Percentiles rank a stretch among this genome's conserved stretches.
phyloP scores from a whole-genome alignment of 306 rosid species.

The Pachyrhizus erosus region DNA sequence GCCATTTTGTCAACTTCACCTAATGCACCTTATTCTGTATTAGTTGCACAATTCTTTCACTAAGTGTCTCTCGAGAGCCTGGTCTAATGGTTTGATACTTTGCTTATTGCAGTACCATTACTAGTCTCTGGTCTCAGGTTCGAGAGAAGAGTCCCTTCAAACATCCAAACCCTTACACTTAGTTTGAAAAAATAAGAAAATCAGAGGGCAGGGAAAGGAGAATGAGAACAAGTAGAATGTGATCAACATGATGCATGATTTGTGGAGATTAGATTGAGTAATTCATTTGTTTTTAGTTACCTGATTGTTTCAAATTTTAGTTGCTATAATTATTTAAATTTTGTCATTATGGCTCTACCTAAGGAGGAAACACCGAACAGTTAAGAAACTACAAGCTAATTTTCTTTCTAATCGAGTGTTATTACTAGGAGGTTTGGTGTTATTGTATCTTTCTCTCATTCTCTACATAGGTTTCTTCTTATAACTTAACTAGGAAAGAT shows the following conservation, averaged over 20 bases:
- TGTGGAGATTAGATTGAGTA: neutral
- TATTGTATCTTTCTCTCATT: neutral
- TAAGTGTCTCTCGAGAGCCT: too few relatives aligned
- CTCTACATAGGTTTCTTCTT: constrained; percentile 23
- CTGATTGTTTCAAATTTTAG: neutral
- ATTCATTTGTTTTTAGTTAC: neutral
- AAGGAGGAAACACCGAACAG: constrained; percentile 11
- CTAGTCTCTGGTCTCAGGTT: too few relatives aligned
- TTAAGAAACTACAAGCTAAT: neutral
- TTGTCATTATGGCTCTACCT: constrained; percentile 20
- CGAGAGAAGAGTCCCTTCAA: too few relatives aligned
- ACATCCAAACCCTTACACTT: too few relatives aligned
- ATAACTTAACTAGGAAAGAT: constrained; percentile 2
- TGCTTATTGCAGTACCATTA: too few relatives aligned
- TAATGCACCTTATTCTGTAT: neutral
- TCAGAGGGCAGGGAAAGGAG: neutral
- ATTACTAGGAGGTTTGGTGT: neutral
- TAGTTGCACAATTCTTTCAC: constrained; percentile 4
- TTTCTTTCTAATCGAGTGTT: neutral
- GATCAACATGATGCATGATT: neutral
- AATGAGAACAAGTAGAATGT: neutral
- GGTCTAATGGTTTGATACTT: too few relatives aligned
- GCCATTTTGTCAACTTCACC: neutral
- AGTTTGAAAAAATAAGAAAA: neutral
- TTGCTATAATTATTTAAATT: neutral